Base-by-base conservation (phyloP, 306 rosid species). In the Rubus parviflorus region DNA sequence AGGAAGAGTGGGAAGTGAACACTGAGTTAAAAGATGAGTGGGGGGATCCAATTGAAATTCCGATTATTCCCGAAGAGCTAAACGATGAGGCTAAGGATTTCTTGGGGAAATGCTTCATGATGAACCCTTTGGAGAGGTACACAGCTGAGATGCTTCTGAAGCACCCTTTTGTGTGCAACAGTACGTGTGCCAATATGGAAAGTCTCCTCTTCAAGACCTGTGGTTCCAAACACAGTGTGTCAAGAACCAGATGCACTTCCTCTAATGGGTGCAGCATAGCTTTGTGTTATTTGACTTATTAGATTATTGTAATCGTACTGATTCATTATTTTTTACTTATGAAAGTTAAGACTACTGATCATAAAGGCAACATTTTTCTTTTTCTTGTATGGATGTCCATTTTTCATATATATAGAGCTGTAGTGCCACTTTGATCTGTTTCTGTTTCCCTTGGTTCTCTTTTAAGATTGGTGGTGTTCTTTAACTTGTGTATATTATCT, bases 151-250 rank as follows among this genome's bases (percentile, higher is more conserved):
- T 25, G 73, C 52, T 76, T 7, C 3, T 65, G 42, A 38, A 6
- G 4, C 73, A 76, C 62, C 79, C 65, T 1, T 76, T 76, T 41
- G 64, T 52, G 63, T 73, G 66, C 15, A 47, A 46, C 46, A 42
- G 46, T 42, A 8, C 8, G 25, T 4, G 51, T 40, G 23, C 37
- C 4, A 30, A 30, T 30, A 30, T 30, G 35, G 35, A 30, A 30
- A 30, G 35, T 30, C 35, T 30, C 35, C 2, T 30, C 35, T 30
- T 37, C 6, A 8, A 17, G 23, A 15, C 53, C 5, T 7, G 42
- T 68, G 73, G 56, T 42, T 42, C 46, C 46, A 8, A 42, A 8
- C 54, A 0, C 37, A 45, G 19, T 30, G 38, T 58, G 37, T 5
- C 46, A 42, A 42, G 46, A 42, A 42, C 46, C 46, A 42, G 8